Base-by-base conservation (phyloP, 2,329 filamentous ascomycete species). In the Neonectria sp. region DNA sequence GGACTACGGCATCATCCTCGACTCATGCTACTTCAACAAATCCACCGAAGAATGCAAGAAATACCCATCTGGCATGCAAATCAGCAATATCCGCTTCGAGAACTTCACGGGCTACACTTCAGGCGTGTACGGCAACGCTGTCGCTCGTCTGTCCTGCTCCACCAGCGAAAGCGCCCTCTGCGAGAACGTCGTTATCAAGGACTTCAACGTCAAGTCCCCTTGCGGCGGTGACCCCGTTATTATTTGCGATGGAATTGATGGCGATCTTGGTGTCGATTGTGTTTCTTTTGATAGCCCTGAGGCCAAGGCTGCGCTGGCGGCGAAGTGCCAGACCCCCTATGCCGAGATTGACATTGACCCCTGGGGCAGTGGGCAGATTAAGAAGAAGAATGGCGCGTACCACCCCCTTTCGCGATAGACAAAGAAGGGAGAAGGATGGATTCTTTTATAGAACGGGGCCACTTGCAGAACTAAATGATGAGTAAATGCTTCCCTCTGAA, bases 11-110 rank as follows among this genome's bases (percentile, higher is more conserved):
- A 82, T 89, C 25, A 87, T 89, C 40, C 79, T 91, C 8, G 89
- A 91, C 72, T 88, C 88, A 31, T 91, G 89, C 78, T 91, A 91
- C 78, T 90, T 90, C 77, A 86, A 90, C 78, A 81, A 80, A 64
- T 77, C 86, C 62, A 70, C 80, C 4, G 83, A 83, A 1, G 82
- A 83, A 2, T 91, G 89, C 71, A 82, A 85, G 2, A 65, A 81
- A 15, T 86, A 88, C 68, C 88, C 89, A 0, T 88, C 86, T 0
- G 80, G 82, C 8, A 88, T 90, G 70, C 86, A 90, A 71, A 85
- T 91, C 63, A 88, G 86, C 29, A 86, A 90, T 73, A 84, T 91
- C 35, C 80, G 79, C 0, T 91, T 91, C 67, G 82, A 89, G 72
- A 90, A 90, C 72, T 85, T 91, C 67, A 82, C 83, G 0, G 89